Evolutionary conservation across 1,284 basidiomycete species (phyloP).

Genomic region (Stygiomarasmius scandens): DNA sequence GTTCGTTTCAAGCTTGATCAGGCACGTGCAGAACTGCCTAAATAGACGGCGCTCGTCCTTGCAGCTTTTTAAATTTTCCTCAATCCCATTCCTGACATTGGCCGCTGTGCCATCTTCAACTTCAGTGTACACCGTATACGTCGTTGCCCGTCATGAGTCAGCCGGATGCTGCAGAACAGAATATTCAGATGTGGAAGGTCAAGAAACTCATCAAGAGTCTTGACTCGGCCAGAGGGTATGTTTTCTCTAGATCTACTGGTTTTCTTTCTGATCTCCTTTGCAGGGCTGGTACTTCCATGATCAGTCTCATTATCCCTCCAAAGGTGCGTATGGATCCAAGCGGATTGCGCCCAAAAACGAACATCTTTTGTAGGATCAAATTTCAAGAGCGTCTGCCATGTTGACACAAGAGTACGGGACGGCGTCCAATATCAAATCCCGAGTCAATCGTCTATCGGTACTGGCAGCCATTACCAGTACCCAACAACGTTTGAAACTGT

Average conservation of each 20-base stretch:
- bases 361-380: slow-evolving; percentile 73
- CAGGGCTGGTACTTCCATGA: slow-evolving; percentile 98
- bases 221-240: slow-evolving; percentile 87
- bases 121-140: slow-evolving; percentile 26
- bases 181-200: slow-evolving; percentile 96
- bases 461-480: slow-evolving; percentile 98
- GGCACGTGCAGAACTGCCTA: neutral
- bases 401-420: slow-evolving; percentile 98
- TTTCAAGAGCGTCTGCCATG: slow-evolving; percentile 93
- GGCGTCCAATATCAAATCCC: slow-evolving; percentile 99
- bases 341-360: slow-evolving; percentile 15
- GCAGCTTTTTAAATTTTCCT: neutral
- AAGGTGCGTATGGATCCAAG: slow-evolving; percentile 58
- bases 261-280: slow-evolving; percentile 23
- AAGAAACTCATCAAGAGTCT: slow-evolving; percentile 98
- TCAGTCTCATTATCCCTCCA: slow-evolving; percentile 95
- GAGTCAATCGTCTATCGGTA: slow-evolving; percentile 97
- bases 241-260: slow-evolving; percentile 18
- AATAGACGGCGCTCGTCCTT: neutral
- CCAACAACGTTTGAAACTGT: slow-evolving; percentile 97
- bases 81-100: neutral
- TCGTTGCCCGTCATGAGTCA: slow-evolving; percentile 67
- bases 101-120: slow-evolving; percentile 4
- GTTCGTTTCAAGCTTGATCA: neutral
- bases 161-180: slow-evolving; percentile 82